phyloP scores from a whole-genome alignment of 495 filamentous ascomycete genomes.

The Neurospora sp. region DNA sequence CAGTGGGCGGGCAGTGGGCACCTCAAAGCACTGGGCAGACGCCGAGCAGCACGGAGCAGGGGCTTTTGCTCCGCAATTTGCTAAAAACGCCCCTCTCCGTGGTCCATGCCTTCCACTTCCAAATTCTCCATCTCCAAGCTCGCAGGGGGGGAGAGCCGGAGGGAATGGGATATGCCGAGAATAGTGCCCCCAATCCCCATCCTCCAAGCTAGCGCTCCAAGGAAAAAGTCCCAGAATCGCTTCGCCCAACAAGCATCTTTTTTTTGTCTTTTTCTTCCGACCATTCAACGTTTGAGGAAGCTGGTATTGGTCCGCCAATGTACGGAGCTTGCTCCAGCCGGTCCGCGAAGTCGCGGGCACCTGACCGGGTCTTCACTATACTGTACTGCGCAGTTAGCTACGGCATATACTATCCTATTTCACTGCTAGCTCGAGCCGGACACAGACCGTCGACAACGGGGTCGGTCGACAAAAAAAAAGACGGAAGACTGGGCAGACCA shows the following conservation, averaged over 20 bases:
- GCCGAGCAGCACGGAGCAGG: neutral
- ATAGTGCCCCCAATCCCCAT: neutral
- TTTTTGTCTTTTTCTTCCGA: neutral
- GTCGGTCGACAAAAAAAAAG: neutral
- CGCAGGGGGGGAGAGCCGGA: neutral
- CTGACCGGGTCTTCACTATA: neutral
- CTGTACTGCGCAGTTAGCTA: neutral
- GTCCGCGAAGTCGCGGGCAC: neutral
- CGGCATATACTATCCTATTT: neutral
- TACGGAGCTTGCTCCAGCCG: neutral
- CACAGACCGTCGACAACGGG: neutral
- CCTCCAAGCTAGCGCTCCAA: neutral
- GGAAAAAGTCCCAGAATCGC: neutral
- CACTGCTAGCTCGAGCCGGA: neutral
- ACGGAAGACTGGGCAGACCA: neutral
- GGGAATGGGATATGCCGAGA: neutral
- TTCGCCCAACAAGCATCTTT: neutral
- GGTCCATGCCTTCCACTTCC: neutral
- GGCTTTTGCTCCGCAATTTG: slow-evolving; percentile 8
- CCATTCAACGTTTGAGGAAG: neutral
- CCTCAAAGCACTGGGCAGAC: neutral
- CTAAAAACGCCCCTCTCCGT: neutral
- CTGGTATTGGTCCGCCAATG: neutral
- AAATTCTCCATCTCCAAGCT: neutral
- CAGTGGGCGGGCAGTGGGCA: neutral